Percentiles rank a stretch among this genome's conserved stretches.
These are phyloP conservation scores for Dipodascus geniculatus DNA, from an alignment of 805 yeast species.

Conservation along the genomic window DNA sequence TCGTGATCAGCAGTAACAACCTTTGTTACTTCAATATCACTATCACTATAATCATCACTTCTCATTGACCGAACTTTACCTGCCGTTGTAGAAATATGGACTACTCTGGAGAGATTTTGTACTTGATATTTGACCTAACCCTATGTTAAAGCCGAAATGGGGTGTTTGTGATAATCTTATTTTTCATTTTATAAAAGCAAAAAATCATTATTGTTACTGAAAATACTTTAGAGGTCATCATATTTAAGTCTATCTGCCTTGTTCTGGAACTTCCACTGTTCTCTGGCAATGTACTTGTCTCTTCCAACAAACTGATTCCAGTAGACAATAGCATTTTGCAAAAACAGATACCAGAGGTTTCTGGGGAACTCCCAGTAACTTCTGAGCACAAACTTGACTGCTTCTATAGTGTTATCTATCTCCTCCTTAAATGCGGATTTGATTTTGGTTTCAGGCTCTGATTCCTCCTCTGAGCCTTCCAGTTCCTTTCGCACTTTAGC, in stretches of 20 bases:
- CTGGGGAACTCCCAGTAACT: slow-evolving; percentile 66
- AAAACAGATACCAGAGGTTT: slow-evolving; percentile 37
- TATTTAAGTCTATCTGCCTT: background rate
- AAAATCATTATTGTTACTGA: background rate
- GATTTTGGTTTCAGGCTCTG: slow-evolving; percentile 10
- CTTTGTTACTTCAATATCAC: background rate
- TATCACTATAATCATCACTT: background rate
- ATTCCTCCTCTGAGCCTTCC: slow-evolving; percentile 4
- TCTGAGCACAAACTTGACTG: slow-evolving; percentile 47
- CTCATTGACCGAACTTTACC: background rate
- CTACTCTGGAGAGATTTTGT: too few relatives aligned
- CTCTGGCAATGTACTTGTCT: slow-evolving; percentile 11
- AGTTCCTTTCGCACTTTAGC: slow-evolving; percentile 11
- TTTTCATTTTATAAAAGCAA: too few relatives aligned
- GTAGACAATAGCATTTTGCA: slow-evolving; percentile 39
- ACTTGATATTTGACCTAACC: too few relatives aligned
- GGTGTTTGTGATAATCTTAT: background rate
- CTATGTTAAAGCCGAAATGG: background rate
- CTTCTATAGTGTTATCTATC: slow-evolving; percentile 40
- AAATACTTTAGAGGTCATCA: background rate
- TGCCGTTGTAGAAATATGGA: too few relatives aligned
- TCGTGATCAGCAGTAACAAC: background rate
- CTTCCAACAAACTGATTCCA: slow-evolving; percentile 77
- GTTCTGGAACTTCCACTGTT: slow-evolving; percentile 2
- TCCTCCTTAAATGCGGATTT: slow-evolving; percentile 40